These are phyloP conservation scores for Mycena albidolilacea DNA, from an alignment of 768 basidiomycete genomes.

Conservation along the genomic window DNA sequence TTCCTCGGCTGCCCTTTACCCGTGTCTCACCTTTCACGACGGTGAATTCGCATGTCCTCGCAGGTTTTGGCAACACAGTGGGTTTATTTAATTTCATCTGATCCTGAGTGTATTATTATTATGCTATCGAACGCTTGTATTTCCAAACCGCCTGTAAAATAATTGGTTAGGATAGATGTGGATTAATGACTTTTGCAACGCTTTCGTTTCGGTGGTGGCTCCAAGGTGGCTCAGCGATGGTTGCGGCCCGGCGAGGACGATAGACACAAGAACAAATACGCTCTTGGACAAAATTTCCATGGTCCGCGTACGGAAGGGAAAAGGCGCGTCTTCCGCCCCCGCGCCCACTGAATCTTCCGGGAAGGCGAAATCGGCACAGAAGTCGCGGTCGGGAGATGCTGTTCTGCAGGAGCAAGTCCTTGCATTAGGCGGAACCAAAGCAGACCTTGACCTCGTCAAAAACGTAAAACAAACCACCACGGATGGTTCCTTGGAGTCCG, in stretches of 20 bases:
- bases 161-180: not conserved
- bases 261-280: slow-evolving; percentile 19
- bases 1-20: slow-evolving; percentile 86
- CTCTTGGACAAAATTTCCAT: slow-evolving; percentile 33
- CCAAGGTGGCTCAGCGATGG: too few relatives aligned
- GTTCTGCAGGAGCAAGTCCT: slow-evolving; percentile 52
- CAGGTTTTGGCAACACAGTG: slow-evolving; percentile 86
- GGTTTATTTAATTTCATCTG: slow-evolving; percentile 65
- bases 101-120: slow-evolving; percentile 27
- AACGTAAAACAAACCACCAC: slow-evolving; percentile 51
- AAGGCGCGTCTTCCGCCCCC: slow-evolving; percentile 35
- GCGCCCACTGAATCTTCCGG: slow-evolving; percentile 20
- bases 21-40: slow-evolving; percentile 74
- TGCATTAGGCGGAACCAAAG: slow-evolving; percentile 63
- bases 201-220: too few relatives aligned
- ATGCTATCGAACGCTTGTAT: slow-evolving; percentile 23
- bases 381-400: slow-evolving; percentile 34
- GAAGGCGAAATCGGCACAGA: slow-evolving; percentile 34
- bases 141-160: slow-evolving; percentile 18
- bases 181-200: not conserved
- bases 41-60: slow-evolving; percentile 66
- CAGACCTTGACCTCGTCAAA: slow-evolving; percentile 63
- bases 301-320: slow-evolving; percentile 46
- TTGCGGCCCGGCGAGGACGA: not conserved
- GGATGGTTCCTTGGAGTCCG: slow-evolving; percentile 48